phyloP scores from a whole-genome alignment of 1,284 basidiomycete species.

The Apiotrichum brassicae region DNA sequence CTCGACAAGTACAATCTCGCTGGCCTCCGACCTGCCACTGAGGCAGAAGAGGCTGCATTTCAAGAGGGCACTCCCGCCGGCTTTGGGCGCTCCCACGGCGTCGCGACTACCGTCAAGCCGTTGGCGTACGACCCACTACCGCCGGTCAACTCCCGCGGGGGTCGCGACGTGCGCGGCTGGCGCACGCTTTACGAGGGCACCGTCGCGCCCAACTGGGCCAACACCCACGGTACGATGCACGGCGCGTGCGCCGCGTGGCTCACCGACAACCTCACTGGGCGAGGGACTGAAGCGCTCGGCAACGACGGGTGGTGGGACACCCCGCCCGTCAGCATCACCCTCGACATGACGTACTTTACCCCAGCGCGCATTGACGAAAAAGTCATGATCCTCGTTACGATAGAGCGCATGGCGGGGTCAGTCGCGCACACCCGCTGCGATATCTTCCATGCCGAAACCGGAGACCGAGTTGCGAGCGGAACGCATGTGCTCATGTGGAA shows the following conservation, averaged over 20 bases:
- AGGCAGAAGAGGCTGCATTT: not conserved
- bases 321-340: constrained; percentile 4
- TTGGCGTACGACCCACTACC: constrained; percentile 2
- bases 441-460: constrained; percentile 1
- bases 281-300: not conserved
- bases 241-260: constrained; percentile 11
- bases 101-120: not conserved
- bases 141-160: constrained; percentile 3
- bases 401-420: constrained; percentile 8
- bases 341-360: constrained; percentile 13
- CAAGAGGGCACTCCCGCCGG: not conserved
- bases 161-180: constrained; percentile 9
- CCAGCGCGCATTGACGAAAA: constrained; percentile 1
- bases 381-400: constrained; percentile 8
- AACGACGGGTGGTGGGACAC: constrained; percentile 7
- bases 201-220: constrained; percentile 7
- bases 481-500: constrained; percentile 13
- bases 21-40: not conserved
- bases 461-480: constrained; percentile 5
- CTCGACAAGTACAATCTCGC: not conserved
- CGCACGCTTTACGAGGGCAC: constrained; percentile 4
- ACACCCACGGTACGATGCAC: constrained; percentile 9
- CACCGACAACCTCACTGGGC: constrained; percentile 9
- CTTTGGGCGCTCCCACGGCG: constrained; percentile 1
- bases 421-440: constrained; percentile 10